A percentile compares a stretch with the other conserved stretches of the same genome.
Evolutionary conservation across 2,329 filamentous ascomycete species (phyloP).

Genomic region (Pyrenophora teres): DNA sequence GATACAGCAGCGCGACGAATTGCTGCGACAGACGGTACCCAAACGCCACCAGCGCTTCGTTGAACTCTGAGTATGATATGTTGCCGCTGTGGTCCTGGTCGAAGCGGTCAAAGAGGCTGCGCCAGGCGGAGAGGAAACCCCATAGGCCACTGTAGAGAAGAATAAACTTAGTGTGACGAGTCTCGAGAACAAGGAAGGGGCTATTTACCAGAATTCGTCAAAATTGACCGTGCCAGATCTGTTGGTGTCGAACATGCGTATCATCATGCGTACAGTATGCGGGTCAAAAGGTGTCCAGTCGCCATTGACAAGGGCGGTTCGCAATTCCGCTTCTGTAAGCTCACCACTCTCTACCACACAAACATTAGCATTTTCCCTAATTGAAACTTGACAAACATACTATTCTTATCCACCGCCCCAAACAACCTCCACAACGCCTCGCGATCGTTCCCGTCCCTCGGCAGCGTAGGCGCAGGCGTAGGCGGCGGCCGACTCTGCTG

Average conservation of each 20-base stretch:
- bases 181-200: background rate
- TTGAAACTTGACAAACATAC: slow-evolving; percentile 50
- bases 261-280: slow-evolving; percentile 98
- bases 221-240: slow-evolving; percentile 88
- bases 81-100: slow-evolving; percentile 85
- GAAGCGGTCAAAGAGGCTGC: slow-evolving; percentile 92
- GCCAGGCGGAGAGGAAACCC: slow-evolving; percentile 94
- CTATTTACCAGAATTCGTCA: slow-evolving; percentile 78
- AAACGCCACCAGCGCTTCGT: slow-evolving; percentile 85
- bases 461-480: slow-evolving; percentile 56
- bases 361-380: too few species aligned
- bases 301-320: slow-evolving; percentile 89
- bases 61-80: slow-evolving; percentile 85
- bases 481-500: slow-evolving; percentile 49
- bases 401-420: slow-evolving; percentile 84
- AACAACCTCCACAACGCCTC: slow-evolving; percentile 80
- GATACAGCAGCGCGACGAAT: slow-evolving; percentile 85
- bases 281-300: slow-evolving; percentile 94
- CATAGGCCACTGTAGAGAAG: slow-evolving; percentile 68
- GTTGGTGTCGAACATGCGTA: slow-evolving; percentile 97
- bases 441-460: slow-evolving; percentile 67
- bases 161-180: slow-evolving; percentile 7
- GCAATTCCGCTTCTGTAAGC: slow-evolving; percentile 83
- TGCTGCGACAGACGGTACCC: slow-evolving; percentile 85
- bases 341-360: slow-evolving; percentile 67